Conservation (phyloP, 169 alveolate genomes). For the Plasmodium vinckei region DNA sequence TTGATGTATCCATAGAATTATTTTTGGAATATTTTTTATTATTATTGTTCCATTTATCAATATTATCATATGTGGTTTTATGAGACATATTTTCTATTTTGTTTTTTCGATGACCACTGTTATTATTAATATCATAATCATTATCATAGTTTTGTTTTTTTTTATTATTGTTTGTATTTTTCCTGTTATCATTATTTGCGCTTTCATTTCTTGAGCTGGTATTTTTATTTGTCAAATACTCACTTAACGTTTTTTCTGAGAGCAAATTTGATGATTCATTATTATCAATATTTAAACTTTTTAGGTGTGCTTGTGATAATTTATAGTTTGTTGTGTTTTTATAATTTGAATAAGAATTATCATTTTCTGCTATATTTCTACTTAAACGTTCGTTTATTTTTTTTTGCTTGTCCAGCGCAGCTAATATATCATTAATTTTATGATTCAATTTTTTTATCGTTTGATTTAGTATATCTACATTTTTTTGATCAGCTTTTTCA, state of each 20-base stretch:
- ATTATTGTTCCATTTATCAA: constrained; percentile 31
- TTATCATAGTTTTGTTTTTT: not conserved
- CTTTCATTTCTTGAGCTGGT: constrained; percentile 31
- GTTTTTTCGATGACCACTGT: constrained; percentile 9
- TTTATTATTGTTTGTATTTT: constrained; percentile 18
- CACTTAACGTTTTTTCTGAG: constrained; percentile 65
- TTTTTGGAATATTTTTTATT: constrained; percentile 47
- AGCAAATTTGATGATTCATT: constrained; percentile 31
- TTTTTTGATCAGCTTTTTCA: constrained; percentile 66
- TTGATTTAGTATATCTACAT: constrained; percentile 69
- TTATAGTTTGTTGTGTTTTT: constrained; percentile 24
- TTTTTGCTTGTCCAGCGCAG: constrained; percentile 53
- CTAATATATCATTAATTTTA: constrained; percentile 46
- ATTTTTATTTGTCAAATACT: constrained; percentile 37
- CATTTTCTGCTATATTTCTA: constrained; percentile 12
- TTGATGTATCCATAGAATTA: constrained; percentile 33
- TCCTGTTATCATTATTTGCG: constrained; percentile 5
- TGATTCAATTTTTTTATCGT: constrained; percentile 57
- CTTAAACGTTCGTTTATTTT: constrained; percentile 36
- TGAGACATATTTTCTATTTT: constrained; percentile 35
- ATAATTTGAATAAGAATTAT: constrained; percentile 15
- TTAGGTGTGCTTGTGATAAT: constrained; percentile 14
- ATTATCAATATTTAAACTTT: constrained; percentile 18
- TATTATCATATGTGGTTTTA: constrained; percentile 27
- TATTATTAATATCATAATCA: constrained; percentile 18